A percentile compares a stretch with the other conserved stretches of the same genome.
These are phyloP conservation scores for Aciculoconidium aculeatum DNA, from an alignment of 805 yeast genomes.

Conservation along the genomic window DNA sequence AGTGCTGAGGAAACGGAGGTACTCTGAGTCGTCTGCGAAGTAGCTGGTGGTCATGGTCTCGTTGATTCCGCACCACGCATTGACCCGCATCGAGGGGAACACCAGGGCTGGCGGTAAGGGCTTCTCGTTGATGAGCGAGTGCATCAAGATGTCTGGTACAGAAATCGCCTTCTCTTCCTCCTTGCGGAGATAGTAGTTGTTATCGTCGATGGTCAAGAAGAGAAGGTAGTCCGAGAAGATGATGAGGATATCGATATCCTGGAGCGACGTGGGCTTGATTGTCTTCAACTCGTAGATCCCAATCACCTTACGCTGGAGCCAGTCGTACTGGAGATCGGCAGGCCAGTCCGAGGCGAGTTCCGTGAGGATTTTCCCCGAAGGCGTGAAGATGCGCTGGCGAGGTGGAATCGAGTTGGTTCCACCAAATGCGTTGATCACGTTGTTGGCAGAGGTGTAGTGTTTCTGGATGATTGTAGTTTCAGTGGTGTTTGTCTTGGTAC, in stretches of 20 bases:
- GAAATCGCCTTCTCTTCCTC: slow-evolving; percentile 42
- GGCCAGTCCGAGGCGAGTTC: slow-evolving; percentile 90
- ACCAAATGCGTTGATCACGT: slow-evolving; percentile 80
- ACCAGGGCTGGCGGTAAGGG: slow-evolving; percentile 48
- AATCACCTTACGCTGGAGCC: slow-evolving; percentile 82
- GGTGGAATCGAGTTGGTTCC: slow-evolving; percentile 43
- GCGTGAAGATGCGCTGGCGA: slow-evolving; percentile 69
- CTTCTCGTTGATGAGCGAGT: slow-evolving; percentile 79
- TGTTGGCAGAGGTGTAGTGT: slow-evolving; percentile 48
- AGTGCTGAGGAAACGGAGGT: slow-evolving; percentile 23
- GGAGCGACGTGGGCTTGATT: slow-evolving; percentile 14
- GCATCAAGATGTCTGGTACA: slow-evolving; percentile 80
- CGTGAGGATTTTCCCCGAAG: slow-evolving; percentile 82
- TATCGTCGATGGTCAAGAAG: slow-evolving; percentile 51
- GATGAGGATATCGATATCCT: slow-evolving; percentile 49
- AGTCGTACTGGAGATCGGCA: slow-evolving; percentile 74
- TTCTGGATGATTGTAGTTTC: slow-evolving; percentile 25
- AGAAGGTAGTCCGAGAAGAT: slow-evolving; percentile 78
- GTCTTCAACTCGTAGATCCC: slow-evolving; percentile 50
- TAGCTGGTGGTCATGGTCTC: slow-evolving; percentile 49
- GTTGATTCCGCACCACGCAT: slow-evolving; percentile 58
- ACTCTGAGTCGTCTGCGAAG: slow-evolving; percentile 23
- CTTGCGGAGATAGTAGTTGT: slow-evolving; percentile 25
- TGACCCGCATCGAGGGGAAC: slow-evolving; percentile 66
- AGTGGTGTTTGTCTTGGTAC: slow-evolving; percentile 18